These are phyloP conservation scores for Epithemia pelagica DNA, from an alignment of 108 stramenopile genomes.

Conservation along the genomic window DNA sequence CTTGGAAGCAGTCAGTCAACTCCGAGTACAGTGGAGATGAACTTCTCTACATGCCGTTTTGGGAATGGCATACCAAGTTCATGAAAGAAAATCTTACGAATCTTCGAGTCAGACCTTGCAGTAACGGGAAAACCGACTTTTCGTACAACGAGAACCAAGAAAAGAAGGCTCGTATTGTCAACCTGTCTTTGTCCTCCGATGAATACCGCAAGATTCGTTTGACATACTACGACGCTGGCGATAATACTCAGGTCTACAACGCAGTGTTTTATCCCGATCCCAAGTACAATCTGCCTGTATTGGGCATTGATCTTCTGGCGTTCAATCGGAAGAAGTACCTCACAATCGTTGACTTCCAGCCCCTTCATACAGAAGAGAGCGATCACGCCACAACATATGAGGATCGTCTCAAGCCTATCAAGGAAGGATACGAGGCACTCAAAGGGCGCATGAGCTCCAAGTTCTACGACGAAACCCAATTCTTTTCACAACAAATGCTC, in stretches of 20 bases:
- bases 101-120: conserved; percentile 55
- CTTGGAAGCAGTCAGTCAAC: conserved; percentile 70
- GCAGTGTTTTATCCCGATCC: conserved; percentile 88
- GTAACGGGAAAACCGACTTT: conserved; percentile 48
- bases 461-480: conserved; percentile 92
- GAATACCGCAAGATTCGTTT: conserved; percentile 89
- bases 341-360: conserved; percentile 93
- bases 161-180: conserved; percentile 73
- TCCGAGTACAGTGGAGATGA: conserved; percentile 36
- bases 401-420: conserved; percentile 75
- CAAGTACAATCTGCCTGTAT: conserved; percentile 86
- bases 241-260: conserved; percentile 92
- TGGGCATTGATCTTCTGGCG: conserved; percentile 87
- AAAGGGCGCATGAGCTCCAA: conserved; percentile 84
- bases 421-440: conserved; percentile 74
- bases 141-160: conserved; percentile 59
- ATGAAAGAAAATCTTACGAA: conserved; percentile 64
- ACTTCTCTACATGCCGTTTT: conserved; percentile 83
- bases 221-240: conserved; percentile 95
- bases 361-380: conserved; percentile 72
- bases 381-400: conserved; percentile 59
- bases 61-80: conserved; percentile 82
- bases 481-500: conserved; percentile 90
- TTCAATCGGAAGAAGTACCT: conserved; percentile 90
- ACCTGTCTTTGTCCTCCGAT: conserved; percentile 55